These are phyloP conservation scores for Primulina huaijiensis DNA, from an alignment of 257 asterid genomes.

Conservation along the genomic window DNA sequence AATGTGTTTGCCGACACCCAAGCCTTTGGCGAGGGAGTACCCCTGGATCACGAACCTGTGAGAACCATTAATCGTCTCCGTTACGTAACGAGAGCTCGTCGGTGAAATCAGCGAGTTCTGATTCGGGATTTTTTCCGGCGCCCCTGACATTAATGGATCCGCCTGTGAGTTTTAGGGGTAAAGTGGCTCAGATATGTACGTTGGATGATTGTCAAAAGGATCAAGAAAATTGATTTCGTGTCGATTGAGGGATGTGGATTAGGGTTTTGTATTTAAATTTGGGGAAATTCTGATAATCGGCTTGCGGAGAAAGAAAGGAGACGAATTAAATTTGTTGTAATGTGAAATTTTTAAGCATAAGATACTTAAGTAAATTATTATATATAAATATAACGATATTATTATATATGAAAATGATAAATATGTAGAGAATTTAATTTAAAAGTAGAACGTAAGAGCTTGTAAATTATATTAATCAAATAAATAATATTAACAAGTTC, in stretches of 20 bases:
- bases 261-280: not conserved
- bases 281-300: not conserved
- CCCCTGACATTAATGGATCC: constrained; percentile 30
- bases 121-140: constrained; percentile 31
- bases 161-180: not conserved
- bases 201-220: not conserved
- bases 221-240: not conserved
- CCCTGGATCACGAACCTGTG: constrained; percentile 79
- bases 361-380: no score
- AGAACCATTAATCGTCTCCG: constrained; percentile 73
- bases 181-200: not conserved
- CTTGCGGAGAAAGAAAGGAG: not conserved
- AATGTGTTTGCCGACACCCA: not conserved
- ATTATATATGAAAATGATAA: no score
- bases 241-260: not conserved
- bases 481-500: no score
- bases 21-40: not conserved
- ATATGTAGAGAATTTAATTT: no score
- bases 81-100: constrained; percentile 68
- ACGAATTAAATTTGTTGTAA: not conserved
- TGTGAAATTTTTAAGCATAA: no score
- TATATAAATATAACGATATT: no score
- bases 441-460: no score
- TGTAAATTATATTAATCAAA: no score
- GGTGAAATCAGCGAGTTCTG: constrained; percentile 39